Percentiles rank a stretch among this genome's conserved stretches.
Evolutionary conservation across 139 green algal species (phyloP).

Genomic region (Deuterostichococcus epilithicus): DNA sequence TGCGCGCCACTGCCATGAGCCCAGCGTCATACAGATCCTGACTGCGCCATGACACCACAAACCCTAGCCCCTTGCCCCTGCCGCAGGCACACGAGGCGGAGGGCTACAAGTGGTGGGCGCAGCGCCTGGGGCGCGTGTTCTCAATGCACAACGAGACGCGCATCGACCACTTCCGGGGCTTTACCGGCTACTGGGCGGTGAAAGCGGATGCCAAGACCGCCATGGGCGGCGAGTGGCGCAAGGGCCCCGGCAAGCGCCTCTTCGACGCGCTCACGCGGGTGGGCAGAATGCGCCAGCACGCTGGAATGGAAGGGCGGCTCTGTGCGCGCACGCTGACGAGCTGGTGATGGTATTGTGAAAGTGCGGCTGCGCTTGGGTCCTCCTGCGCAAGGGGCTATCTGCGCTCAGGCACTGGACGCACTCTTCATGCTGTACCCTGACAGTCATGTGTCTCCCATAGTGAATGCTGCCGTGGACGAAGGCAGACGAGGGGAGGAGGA

Average conservation of each 20-base stretch:
- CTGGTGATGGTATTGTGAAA: too few relatives aligned
- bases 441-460: too few relatives aligned
- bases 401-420: too few relatives aligned
- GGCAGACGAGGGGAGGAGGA: too few relatives aligned
- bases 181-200: constrained; percentile 92
- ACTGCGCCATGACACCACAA: background rate
- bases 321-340: too few relatives aligned
- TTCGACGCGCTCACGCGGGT: constrained; percentile 78
- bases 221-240: constrained; percentile 81
- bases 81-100: constrained; percentile 61
- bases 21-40: background rate
- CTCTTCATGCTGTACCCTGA: too few relatives aligned
- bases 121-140: constrained; percentile 72
- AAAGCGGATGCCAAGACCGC: constrained; percentile 79
- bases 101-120: constrained; percentile 83
- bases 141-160: constrained; percentile 93
- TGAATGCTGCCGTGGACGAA: too few relatives aligned
- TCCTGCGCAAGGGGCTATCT: too few relatives aligned
- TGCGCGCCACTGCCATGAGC: background rate
- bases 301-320: too few relatives aligned
- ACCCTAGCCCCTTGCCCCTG: background rate
- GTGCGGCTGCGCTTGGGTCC: too few relatives aligned
- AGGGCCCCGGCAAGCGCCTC: constrained; percentile 72
- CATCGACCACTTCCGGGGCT: constrained; percentile 96
- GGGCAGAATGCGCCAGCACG: too few relatives aligned